A percentile compares a stretch with the other conserved stretches of the same genome.
phyloP scores from a whole-genome alignment of 345 rosid species.

The Boechera divaricarpa region DNA sequence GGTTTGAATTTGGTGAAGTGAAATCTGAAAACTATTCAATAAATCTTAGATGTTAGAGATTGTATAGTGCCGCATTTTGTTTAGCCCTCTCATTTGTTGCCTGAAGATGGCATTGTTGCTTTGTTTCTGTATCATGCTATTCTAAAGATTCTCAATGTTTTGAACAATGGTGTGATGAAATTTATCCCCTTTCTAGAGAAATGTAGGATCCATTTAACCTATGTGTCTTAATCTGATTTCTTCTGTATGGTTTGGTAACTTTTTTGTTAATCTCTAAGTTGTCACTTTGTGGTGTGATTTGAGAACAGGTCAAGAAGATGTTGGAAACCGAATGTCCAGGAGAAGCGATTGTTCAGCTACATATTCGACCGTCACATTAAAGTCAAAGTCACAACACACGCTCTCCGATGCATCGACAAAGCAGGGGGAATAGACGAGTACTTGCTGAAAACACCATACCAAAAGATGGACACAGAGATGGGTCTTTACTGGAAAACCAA shows the following conservation, averaged over 20 bases:
- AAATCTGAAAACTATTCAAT: not conserved
- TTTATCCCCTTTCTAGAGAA: not conserved
- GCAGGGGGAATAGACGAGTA: conserved; percentile 99
- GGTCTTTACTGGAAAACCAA: conserved; percentile 92
- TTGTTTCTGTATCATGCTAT: conserved; percentile 10
- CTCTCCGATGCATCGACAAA: conserved; percentile 97
- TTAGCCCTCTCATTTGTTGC: not conserved
- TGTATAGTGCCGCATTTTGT: not conserved
- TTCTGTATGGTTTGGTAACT: conserved; percentile 22
- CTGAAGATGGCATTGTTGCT: not conserved
- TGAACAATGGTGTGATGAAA: conserved; percentile 14
- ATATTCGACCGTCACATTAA: conserved; percentile 86
- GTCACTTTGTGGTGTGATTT: conserved; percentile 21
- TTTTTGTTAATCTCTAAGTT: conserved; percentile 19
- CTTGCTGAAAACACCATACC: conserved; percentile 89
- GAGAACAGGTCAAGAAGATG: conserved; percentile 67
- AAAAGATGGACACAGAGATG: conserved; percentile 92
- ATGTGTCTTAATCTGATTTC: conserved; percentile 1
- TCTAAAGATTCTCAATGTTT: not conserved
- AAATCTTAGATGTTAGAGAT: not conserved
- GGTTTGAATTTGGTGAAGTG: not conserved
- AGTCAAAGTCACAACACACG: conserved; percentile 90
- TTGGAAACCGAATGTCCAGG: conserved; percentile 97
- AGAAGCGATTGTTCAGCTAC: conserved; percentile 91
- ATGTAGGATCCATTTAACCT: not conserved